phyloP scores from a whole-genome alignment of 306 rosid genomes.

The Betula pendula region DNA sequence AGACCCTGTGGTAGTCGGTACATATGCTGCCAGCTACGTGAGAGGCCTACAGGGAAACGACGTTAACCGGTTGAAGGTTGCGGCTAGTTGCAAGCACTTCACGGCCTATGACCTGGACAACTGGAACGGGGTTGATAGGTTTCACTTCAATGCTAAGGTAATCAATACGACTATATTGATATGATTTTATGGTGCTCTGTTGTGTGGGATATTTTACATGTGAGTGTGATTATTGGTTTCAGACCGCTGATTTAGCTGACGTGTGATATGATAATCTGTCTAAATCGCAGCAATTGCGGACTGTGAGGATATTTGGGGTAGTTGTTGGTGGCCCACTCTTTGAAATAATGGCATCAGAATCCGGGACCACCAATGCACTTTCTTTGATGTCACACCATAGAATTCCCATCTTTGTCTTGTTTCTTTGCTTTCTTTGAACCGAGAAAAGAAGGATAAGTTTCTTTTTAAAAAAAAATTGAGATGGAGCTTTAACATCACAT shows the following conservation, averaged over 20 bases:
- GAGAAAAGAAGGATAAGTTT: too few species aligned
- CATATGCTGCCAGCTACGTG: constrained; percentile 72
- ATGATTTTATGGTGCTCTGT: not conserved
- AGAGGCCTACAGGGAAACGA: constrained; percentile 75
- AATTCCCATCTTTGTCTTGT: not conserved
- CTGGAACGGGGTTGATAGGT: constrained; percentile 90
- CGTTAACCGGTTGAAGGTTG: constrained; percentile 70
- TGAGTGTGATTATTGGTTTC: constrained; percentile 17
- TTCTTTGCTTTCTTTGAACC: too few species aligned
- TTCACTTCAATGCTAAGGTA: constrained; percentile 90
- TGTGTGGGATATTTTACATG: not conserved
- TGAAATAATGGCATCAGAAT: not conserved
- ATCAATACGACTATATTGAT: not conserved
- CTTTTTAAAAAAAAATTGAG: too few species aligned
- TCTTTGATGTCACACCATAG: not conserved
- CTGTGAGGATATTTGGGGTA: not conserved
- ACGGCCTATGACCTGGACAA: constrained; percentile 86
- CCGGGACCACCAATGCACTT: not conserved
- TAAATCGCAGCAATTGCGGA: too few species aligned
- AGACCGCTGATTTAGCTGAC: constrained; percentile 2
- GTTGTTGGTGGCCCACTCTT: constrained; percentile 13
- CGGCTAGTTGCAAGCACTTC: constrained; percentile 90
- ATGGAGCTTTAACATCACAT: too few species aligned
- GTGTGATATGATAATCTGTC: not conserved
- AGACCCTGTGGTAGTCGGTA: constrained; percentile 77